Evolutionary conservation across 495 filamentous ascomycete species (phyloP).

Genomic region (Annulohypoxylon moriforme): DNA sequence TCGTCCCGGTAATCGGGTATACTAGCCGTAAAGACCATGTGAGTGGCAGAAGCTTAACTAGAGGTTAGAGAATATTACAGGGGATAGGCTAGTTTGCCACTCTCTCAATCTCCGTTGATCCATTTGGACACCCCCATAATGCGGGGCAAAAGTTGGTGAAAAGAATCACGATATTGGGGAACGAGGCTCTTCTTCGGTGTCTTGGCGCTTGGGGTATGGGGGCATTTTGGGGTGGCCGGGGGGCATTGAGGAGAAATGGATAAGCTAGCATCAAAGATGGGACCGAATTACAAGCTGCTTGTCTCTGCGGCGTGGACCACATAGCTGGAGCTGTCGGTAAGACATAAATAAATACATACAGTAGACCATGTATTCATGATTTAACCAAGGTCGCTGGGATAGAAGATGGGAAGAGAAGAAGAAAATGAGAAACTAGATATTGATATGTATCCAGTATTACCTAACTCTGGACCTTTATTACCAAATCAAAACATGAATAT

Average conservation of each 20-base stretch:
- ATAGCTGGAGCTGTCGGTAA: background rate
- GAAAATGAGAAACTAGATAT: background rate
- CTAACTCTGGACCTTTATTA: background rate
- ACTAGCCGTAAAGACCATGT: constrained; percentile 22
- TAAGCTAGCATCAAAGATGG: constrained; percentile 10
- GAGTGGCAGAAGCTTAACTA: constrained; percentile 38
- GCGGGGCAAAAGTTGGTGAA: constrained; percentile 26
- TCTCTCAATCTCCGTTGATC: constrained; percentile 32
- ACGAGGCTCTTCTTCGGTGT: constrained; percentile 46
- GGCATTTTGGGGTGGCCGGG: too few species aligned
- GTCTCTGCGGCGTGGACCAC: background rate
- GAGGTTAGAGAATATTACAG: constrained; percentile 13
- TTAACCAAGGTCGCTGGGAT: background rate
- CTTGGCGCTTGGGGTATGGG: constrained; percentile 42
- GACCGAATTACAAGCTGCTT: constrained; percentile 8
- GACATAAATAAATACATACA: background rate
- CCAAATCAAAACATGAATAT: background rate
- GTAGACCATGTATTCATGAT: background rate
- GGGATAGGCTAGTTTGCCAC: constrained; percentile 28
- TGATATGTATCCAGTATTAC: background rate
- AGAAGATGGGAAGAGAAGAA: background rate
- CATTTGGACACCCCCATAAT: constrained; percentile 28
- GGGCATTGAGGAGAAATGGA: constrained; percentile 21
- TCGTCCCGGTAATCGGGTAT: background rate
- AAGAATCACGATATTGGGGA: constrained; percentile 22